Evolutionary conservation across 169 alveolate genomes (phyloP).

Genomic region (Perkinsus olseni): DNA sequence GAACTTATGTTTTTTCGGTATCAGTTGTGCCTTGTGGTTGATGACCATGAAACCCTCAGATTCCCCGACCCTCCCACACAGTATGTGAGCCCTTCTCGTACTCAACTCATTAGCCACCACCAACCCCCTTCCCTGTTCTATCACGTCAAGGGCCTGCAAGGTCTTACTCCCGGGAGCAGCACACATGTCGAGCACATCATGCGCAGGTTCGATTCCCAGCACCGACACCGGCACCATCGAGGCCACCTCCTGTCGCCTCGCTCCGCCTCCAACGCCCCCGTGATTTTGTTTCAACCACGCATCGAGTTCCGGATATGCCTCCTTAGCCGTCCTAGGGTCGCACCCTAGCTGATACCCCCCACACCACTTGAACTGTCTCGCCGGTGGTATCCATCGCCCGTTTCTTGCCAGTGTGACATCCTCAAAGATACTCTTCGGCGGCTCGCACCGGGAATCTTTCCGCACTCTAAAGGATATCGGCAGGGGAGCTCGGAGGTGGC

Average conservation of each 20-base stretch:
- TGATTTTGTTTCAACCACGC: background rate
- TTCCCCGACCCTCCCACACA: constrained; percentile 14
- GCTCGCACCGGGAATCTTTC: background rate
- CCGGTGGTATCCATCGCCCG: background rate
- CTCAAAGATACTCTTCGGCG: background rate
- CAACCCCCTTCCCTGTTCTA: constrained; percentile 52
- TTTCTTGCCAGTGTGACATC: background rate
- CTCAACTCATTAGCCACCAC: constrained; percentile 87
- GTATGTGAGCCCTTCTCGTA: constrained; percentile 78
- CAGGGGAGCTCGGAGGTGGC: background rate
- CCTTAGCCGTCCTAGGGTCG: background rate
- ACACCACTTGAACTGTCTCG: background rate
- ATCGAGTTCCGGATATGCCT: background rate
- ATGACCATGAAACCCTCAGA: constrained; percentile 10
- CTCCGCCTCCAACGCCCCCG: background rate
- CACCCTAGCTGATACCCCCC: background rate
- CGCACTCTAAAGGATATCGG: background rate
- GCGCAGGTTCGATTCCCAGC: constrained; percentile 9
- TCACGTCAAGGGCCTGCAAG: constrained; percentile 53
- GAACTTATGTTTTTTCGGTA: constrained; percentile 27
- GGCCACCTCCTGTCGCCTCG: constrained; percentile 10
- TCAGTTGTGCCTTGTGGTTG: background rate
- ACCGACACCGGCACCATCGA: constrained; percentile 3
- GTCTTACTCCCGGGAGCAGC: constrained; percentile 85
- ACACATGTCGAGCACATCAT: constrained; percentile 69